These are phyloP conservation scores for Colletotrichum sp. DNA, from an alignment of 2,329 filamentous ascomycete genomes.

Conservation along the genomic window DNA sequence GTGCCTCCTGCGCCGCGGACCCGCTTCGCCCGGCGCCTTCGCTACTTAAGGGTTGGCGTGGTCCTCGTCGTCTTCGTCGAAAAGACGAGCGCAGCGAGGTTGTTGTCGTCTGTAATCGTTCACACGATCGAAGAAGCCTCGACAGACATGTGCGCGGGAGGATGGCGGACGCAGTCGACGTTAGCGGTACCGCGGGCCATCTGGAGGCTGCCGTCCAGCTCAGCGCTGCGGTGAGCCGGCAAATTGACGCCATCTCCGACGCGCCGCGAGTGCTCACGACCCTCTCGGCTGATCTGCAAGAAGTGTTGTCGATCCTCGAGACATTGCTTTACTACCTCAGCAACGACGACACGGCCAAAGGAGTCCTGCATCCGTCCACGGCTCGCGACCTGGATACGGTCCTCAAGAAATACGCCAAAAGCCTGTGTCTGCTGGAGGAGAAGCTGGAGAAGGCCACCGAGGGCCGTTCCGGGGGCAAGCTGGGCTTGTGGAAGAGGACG, in stretches of 20 bases:
- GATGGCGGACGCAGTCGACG: background rate
- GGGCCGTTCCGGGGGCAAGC: background rate
- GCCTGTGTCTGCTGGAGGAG: background rate
- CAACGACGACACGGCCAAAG: background rate
- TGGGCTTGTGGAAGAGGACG: background rate
- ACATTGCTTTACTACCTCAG: background rate
- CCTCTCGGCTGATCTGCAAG: background rate
- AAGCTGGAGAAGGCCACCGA: background rate
- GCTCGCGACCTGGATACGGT: background rate
- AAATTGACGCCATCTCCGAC: background rate
- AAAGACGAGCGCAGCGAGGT: background rate
- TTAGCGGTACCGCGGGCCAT: slow-evolving; percentile 1
- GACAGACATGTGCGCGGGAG: background rate
- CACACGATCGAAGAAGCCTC: background rate
- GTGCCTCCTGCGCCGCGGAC: background rate
- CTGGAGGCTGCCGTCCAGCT: background rate
- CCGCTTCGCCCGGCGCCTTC: background rate
- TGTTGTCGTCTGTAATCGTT: background rate
- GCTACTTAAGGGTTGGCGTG: background rate
- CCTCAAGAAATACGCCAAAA: background rate
- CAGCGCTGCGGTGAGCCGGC: background rate
- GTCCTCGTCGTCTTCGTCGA: background rate
- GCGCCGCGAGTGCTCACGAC: background rate
- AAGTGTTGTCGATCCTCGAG: background rate
- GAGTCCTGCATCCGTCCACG: background rate